Conservation (phyloP, 2,329 filamentous ascomycete genomes). For the Sporothrix pseudoabietina region DNA sequence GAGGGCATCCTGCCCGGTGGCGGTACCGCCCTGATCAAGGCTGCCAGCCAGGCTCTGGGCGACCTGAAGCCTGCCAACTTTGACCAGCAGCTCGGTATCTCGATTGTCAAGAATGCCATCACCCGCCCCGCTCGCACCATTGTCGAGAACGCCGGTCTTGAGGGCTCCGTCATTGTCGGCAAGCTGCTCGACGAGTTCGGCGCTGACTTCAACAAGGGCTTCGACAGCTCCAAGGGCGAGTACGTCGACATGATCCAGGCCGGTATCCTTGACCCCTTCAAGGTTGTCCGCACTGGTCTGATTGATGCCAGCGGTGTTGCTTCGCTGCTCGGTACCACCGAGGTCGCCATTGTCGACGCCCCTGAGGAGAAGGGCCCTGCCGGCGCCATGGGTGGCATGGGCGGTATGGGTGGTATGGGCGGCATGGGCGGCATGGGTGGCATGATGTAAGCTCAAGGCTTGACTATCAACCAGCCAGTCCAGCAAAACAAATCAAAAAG, state of each 20-base stretch:
- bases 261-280: conserved; percentile 98
- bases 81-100: conserved; percentile 97
- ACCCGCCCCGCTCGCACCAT: conserved; percentile 92
- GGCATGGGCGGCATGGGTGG: conserved; percentile 60
- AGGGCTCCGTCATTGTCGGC: conserved; percentile 94
- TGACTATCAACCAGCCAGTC: background rate
- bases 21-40: conserved; percentile 97
- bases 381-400: conserved; percentile 56
- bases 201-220: conserved; percentile 95
- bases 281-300: conserved; percentile 96
- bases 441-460: conserved; percentile 56
- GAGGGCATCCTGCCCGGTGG: conserved; percentile 98
- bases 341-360: conserved; percentile 96
- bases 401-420: conserved; percentile 65
- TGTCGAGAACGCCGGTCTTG: conserved; percentile 94
- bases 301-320: conserved; percentile 95
- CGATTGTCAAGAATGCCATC: conserved; percentile 97
- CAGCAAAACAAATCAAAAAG: conserved; percentile 37
- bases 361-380: conserved; percentile 83
- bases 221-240: conserved; percentile 93
- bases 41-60: conserved; percentile 81
- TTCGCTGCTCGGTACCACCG: conserved; percentile 93
- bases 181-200: conserved; percentile 96
- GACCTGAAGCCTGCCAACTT: conserved; percentile 91
- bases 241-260: conserved; percentile 98